Evolutionary conservation across 345 rosid genomes (phyloP).

Genomic region (Syzygium oleosum): DNA sequence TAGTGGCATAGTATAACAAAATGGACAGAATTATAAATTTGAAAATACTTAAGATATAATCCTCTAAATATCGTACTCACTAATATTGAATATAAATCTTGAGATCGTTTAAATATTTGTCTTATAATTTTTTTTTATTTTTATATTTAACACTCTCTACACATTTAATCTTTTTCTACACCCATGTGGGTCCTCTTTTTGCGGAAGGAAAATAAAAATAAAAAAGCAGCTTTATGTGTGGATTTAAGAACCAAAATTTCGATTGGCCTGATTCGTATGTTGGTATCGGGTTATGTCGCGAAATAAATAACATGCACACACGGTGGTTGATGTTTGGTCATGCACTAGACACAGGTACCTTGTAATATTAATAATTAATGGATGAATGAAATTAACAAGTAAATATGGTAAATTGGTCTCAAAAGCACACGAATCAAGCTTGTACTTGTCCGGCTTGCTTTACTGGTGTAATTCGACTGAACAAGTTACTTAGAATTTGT

Average conservation of each 20-base stretch:
- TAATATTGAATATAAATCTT: no score
- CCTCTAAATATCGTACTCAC: no score
- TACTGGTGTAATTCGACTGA: neutral
- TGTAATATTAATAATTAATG: no score
- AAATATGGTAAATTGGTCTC: neutral
- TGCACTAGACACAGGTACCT: neutral
- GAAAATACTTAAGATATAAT: no score
- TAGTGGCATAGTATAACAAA: neutral
- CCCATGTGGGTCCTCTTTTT: neutral
- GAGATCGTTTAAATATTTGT: no score
- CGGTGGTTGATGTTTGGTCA: neutral
- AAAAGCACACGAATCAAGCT: neutral
- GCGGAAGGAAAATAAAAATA: neutral
- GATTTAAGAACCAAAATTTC: no score
- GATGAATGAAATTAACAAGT: neutral
- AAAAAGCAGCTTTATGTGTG: neutral
- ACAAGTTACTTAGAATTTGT: neutral
- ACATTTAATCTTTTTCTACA: neutral
- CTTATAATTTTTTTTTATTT: no score
- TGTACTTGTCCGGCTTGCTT: neutral
- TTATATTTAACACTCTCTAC: neutral
- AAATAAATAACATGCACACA: neutral
- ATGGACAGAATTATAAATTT: no score
- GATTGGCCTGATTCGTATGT: no score
- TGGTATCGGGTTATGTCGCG: neutral